These are phyloP conservation scores for Pseudopithomyces chartarum DNA, from an alignment of 2,329 filamentous ascomycete genomes.

Conservation along the genomic window DNA sequence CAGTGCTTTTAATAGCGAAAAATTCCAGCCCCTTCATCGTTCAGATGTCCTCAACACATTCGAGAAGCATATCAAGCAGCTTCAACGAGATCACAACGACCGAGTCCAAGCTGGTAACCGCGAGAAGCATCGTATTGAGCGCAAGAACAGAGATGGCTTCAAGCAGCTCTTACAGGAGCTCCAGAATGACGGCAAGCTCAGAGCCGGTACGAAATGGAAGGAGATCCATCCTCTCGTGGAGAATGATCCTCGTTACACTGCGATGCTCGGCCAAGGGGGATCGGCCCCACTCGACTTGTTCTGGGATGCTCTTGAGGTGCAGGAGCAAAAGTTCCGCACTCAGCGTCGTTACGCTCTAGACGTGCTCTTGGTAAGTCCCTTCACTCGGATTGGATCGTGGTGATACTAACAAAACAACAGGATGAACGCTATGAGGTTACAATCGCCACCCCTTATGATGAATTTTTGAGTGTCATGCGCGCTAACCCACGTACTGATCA, in stretches of 20 bases:
- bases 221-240: conserved; percentile 76
- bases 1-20: conserved; percentile 76
- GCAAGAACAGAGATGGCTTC: conserved; percentile 84
- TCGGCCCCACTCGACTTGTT: conserved; percentile 90
- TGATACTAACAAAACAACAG: conserved; percentile 50
- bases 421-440: conserved; percentile 92
- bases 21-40: conserved; percentile 83
- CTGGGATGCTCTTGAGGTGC: conserved; percentile 93
- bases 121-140: conserved; percentile 77
- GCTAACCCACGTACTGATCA: conserved; percentile 86
- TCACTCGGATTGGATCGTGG: background rate
- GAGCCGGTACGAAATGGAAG: conserved; percentile 88
- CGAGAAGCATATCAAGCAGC: conserved; percentile 89
- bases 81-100: conserved; percentile 92
- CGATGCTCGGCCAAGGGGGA: conserved; percentile 81
- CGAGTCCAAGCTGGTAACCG: conserved; percentile 86
- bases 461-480: conserved; percentile 82
- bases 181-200: conserved; percentile 77
- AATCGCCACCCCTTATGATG: conserved; percentile 82
- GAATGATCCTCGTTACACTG: conserved; percentile 79
- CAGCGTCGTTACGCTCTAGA: conserved; percentile 84
- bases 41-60: conserved; percentile 92
- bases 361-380: conserved; percentile 76
- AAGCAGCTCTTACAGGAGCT: conserved; percentile 75
- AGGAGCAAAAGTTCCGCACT: conserved; percentile 83